Evolutionary conservation across 2,329 filamentous ascomycete species (phyloP).

Genomic region (Paracorniculantispora psalliotae): DNA sequence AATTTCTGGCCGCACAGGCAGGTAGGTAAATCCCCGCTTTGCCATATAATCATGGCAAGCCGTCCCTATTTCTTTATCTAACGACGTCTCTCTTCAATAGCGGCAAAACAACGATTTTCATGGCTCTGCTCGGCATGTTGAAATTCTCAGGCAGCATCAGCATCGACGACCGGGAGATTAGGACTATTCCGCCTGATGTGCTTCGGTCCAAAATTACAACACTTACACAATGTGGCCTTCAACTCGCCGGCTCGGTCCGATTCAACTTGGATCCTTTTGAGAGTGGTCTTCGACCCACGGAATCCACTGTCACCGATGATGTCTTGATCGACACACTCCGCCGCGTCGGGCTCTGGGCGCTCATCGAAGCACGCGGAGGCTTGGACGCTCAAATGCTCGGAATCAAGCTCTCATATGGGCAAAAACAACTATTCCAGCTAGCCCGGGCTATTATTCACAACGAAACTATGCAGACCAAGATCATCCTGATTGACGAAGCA

Average conservation of each 20-base stretch:
- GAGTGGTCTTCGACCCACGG: constrained; percentile 8
- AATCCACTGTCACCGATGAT: constrained; percentile 5
- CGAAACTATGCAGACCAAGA: not conserved
- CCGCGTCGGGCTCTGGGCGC: not conserved
- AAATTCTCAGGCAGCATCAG: constrained; percentile 24
- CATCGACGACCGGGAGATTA: constrained; percentile 38
- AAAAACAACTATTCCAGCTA: not conserved
- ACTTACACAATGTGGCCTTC: constrained; percentile 41
- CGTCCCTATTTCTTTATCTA: too few species aligned
- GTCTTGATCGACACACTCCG: constrained; percentile 11
- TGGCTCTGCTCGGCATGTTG: not conserved
- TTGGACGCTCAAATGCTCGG: not conserved
- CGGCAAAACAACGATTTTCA: constrained; percentile 2
- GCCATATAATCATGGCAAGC: too few species aligned
- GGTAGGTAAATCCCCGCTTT: too few species aligned
- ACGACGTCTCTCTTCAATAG: not conserved
- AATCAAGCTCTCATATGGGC: not conserved
- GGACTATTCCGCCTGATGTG: constrained; percentile 31
- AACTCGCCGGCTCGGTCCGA: constrained; percentile 38
- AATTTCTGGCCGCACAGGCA: constrained; percentile 32
- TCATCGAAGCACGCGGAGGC: not conserved
- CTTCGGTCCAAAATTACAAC: constrained; percentile 37
- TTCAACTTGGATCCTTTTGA: constrained; percentile 31
- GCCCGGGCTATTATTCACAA: not conserved
- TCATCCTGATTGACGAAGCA: not conserved